A percentile compares a stretch with the other conserved stretches of the same genome.
Evolutionary conservation across 306 rosid genomes (phyloP).

Genomic region (Arachis stenosperma): DNA sequence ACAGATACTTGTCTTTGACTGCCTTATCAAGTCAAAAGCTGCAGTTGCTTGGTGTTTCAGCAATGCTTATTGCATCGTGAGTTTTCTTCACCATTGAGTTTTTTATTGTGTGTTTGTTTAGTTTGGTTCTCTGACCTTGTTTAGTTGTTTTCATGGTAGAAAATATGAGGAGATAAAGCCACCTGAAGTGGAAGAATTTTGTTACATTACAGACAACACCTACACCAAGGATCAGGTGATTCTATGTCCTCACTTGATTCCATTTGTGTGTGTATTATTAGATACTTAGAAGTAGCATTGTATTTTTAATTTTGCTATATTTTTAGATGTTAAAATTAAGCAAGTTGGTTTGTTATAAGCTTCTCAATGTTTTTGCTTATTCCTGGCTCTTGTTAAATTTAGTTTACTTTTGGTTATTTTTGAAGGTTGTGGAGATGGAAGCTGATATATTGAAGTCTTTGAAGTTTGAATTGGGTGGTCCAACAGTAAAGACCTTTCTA

Average conservation of each 20-base stretch:
- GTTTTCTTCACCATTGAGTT: slow-evolving; percentile 10
- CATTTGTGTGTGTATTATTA: no score
- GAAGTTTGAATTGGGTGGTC: slow-evolving; percentile 84
- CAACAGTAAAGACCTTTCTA: slow-evolving; percentile 77
- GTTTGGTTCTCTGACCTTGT: not conserved
- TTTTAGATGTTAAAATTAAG: no score
- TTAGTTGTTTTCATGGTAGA: slow-evolving; percentile 38
- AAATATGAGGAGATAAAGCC: slow-evolving; percentile 92
- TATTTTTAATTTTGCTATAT: no score
- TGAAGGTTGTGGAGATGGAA: slow-evolving; percentile 84
- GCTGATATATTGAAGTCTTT: slow-evolving; percentile 72
- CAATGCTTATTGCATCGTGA: slow-evolving; percentile 89
- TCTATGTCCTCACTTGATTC: not conserved
- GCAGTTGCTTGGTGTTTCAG: slow-evolving; percentile 77
- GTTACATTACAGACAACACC: slow-evolving; percentile 78
- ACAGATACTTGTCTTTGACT: slow-evolving; percentile 65
- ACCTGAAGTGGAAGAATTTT: slow-evolving; percentile 77
- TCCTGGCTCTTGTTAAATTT: slow-evolving; percentile 11
- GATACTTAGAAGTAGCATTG: no score
- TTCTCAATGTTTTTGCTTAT: not conserved
- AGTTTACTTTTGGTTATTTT: not conserved
- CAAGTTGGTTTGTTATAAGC: not conserved
- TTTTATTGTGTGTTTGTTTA: not conserved
- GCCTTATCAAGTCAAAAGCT: slow-evolving; percentile 54
- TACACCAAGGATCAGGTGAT: slow-evolving; percentile 75